A percentile compares a stretch with the other conserved stretches of the same genome.
phyloP scores from a whole-genome alignment of 148 eudicot species.

The Salicornia ramosissima region DNA sequence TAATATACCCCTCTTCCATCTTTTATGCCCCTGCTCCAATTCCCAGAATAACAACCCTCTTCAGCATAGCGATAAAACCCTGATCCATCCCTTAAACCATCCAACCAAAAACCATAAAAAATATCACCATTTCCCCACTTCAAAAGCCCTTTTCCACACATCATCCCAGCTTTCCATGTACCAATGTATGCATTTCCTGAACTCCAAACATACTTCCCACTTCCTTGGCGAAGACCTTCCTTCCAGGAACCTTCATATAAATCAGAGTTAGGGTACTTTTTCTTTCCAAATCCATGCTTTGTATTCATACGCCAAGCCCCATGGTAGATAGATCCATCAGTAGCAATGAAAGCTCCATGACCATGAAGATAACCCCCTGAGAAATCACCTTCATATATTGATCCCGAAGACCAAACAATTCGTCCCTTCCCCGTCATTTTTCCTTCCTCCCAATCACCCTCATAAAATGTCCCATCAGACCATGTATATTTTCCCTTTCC shows the following conservation, averaged over 20 bases:
- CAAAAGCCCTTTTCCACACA: conserved; percentile 86
- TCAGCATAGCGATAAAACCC: conserved; percentile 73
- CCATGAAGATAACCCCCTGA: conserved; percentile 92
- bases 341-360: conserved; percentile 45
- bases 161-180: conserved; percentile 75
- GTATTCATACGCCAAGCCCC: conserved; percentile 86
- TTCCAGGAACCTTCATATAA: conserved; percentile 88
- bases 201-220: conserved; percentile 73
- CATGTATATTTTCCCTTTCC: conserved; percentile 87
- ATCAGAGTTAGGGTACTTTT: conserved; percentile 66
- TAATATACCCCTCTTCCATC: conserved; percentile 89
- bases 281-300: conserved; percentile 78
- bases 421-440: conserved; percentile 81
- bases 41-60: conserved; percentile 83
- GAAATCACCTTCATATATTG: conserved; percentile 77
- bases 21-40: conserved; percentile 81
- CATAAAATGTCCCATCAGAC: conserved; percentile 76
- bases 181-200: conserved; percentile 71
- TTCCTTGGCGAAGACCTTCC: conserved; percentile 82
- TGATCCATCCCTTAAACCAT: conserved; percentile 78
- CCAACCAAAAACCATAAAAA: conserved; percentile 88
- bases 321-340: conserved; percentile 58
- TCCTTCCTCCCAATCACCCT: conserved; percentile 86
- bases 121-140: conserved; percentile 86
- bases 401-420: conserved; percentile 65